Base-by-base conservation (phyloP, 208 protist species). In the Porcisia deanei region DNA sequence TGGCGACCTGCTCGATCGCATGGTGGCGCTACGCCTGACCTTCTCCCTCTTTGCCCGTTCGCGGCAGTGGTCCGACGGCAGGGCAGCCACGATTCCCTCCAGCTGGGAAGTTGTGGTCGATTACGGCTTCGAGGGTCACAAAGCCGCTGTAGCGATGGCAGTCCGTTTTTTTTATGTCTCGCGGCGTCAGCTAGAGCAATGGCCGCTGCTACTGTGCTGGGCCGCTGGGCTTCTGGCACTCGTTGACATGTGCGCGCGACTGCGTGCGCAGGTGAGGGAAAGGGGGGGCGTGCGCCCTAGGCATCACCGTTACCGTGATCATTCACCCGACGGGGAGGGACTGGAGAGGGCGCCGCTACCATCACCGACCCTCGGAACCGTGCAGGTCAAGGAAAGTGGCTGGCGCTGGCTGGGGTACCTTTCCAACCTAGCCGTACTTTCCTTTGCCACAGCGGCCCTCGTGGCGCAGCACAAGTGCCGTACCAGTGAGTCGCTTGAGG, bases 81-180 rank as follows among this genome's bases (percentile, higher is more conserved):
- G 77, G 14, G 83, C 73, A 39, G 68, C 64, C 22, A 59, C 65
- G 8, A 58, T 71, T 43, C 71, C 82, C 53, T 81, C 79, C 49
- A 75, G 76, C n/a, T 91, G 88, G 85, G 72, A 76, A 49, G 81
- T 81, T 30, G 58, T 63, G 9, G 77, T 88, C n/a, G 55, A 80
- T 14, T 91, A 86, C 71, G 72, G 64, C 43, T 82, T 89, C 12
- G 63, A 77, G 57, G 85, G 88, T 1, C 85, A 89, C 82, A 85
- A 75, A 47, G 82, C 85, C 14, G 82, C 83, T 45, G 81, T 91
- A 76, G 81, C 58, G 34, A 89, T 89, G 82, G 61, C 37, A 12
- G 60, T 71, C 34, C 65, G 30, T 7, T 55, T 77, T 41, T 82
- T 41, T 4, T 76, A 63, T 0, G 59, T 77, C 25, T 82, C 72